phyloP scores from a whole-genome alignment of 108 stramenopile genomes.

The Cylindrotheca fusiformis region DNA sequence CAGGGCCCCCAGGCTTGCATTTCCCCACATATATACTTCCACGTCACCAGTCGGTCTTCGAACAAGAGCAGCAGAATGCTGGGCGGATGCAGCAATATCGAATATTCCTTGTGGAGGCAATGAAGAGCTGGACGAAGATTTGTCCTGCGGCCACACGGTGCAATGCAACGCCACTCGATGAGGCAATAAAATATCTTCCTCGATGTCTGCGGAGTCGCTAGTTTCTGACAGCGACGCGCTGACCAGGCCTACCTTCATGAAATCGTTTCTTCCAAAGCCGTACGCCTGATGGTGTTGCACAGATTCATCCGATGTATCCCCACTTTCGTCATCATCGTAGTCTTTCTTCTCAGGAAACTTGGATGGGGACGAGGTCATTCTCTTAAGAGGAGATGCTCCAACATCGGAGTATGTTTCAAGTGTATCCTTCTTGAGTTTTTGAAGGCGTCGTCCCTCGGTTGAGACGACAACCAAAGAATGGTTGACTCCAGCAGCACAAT shows the following conservation, averaged over 20 bases:
- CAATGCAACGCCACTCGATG: constrained; percentile 79
- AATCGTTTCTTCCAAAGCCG: constrained; percentile 78
- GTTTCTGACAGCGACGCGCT: constrained; percentile 19
- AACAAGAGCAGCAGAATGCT: constrained; percentile 80
- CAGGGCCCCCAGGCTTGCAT: constrained; percentile 56
- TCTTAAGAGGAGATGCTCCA: constrained; percentile 3
- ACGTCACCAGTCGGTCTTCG: constrained; percentile 65
- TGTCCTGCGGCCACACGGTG: constrained; percentile 38
- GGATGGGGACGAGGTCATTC: not conserved
- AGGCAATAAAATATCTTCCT: constrained; percentile 55
- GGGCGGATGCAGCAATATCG: constrained; percentile 60
- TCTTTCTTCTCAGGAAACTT: not conserved
- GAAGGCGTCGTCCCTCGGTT: constrained; percentile 57
- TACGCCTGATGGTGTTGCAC: constrained; percentile 74
- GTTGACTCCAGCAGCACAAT: constrained; percentile 77
- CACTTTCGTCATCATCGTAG: not conserved
- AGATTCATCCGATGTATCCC: constrained; percentile 18
- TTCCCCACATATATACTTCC: constrained; percentile 84
- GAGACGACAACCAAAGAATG: constrained; percentile 74
- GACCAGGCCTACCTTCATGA: constrained; percentile 73
- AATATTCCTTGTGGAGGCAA: constrained; percentile 72
- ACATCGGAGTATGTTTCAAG: constrained; percentile 26
- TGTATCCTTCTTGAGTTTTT: constrained; percentile 26
- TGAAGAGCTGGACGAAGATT: not conserved
- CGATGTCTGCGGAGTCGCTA: constrained; percentile 32